Base-by-base conservation (phyloP, 345 rosid species). In the Eucalyptus brandiana region DNA sequence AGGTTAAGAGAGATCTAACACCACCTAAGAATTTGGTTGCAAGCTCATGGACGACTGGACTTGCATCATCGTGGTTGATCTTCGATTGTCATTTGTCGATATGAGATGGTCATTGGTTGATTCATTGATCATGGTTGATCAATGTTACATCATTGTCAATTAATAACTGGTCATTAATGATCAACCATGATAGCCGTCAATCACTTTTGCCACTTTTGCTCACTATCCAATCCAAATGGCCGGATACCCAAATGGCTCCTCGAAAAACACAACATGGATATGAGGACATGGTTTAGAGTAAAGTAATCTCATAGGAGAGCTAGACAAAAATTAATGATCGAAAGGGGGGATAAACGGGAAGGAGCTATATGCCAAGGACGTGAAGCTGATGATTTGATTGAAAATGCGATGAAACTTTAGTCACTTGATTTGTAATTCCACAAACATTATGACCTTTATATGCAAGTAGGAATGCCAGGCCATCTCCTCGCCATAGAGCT, bases 1-100 rank as follows among this genome's bases (percentile, higher is more conserved):
- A 24, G 11, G 0, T 51, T 53, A 5, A 19, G 4, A 53, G 10
- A 53, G 2, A 5, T 11, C 24, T 19, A 53, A 53, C 24, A 53
- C 24, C 58, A 53, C 10, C 58, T 53, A 53, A 53, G 8, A 28
- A 26, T 60, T 60, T 60, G 69, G 0, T 28, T 28, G n/a, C 0
- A 0, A 12, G 8, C 2, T 60, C 2, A 28, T 60, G 32, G 15
- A 56, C 9, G 62, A 6, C 10, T 0, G 0, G 28, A 9, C 13
- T 56, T 24, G 13, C 28, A 28, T 26, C 30, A 0, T 24, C 2
- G 1, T 24, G 12, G 30, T 58, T 4, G 6, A 21, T 58, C 67
- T 60, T 60, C 5, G 16, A 28, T 60, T 60, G 15, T 60, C 67
- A 28, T 24, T 6, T 26, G 6, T 28, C 5, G 67, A 1, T 60